phyloP scores from a whole-genome alignment of 495 filamentous ascomycete species.

The Neurospora sp. region DNA sequence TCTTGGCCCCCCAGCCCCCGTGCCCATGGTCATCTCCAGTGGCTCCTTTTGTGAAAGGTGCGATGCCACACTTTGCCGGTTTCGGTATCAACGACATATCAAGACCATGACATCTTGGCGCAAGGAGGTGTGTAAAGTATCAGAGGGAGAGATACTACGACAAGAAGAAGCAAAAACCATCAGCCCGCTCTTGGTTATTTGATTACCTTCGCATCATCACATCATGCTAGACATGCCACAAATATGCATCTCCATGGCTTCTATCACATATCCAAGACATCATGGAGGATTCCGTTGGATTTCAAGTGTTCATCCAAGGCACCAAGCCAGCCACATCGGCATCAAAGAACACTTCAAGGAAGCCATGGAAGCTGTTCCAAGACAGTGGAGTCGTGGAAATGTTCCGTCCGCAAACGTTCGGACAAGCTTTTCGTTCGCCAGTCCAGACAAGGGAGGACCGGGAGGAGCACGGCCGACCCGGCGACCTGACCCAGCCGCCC shows the following conservation, averaged over 20 bases:
- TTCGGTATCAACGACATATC: background rate
- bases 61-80: background rate
- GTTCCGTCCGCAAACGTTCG: background rate
- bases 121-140: background rate
- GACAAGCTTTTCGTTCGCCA: background rate
- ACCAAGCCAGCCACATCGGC: background rate
- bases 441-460: background rate
- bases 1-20: background rate
- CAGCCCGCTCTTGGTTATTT: background rate
- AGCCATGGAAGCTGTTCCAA: background rate
- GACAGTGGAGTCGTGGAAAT: background rate
- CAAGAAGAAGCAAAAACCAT: background rate
- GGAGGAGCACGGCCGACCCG: background rate
- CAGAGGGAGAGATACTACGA: background rate
- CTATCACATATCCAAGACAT: background rate
- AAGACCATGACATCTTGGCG: background rate
- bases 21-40: background rate
- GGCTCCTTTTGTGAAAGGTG: background rate
- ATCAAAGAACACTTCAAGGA: background rate
- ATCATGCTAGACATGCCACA: background rate
- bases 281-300: background rate
- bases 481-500: background rate
- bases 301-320: background rate
- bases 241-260: background rate
- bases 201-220: background rate